Evolutionary conservation across 1,284 basidiomycete genomes (phyloP), one percentile per base, ranked within the genome.

Genomic region (Tylopilus sp.): DNA sequence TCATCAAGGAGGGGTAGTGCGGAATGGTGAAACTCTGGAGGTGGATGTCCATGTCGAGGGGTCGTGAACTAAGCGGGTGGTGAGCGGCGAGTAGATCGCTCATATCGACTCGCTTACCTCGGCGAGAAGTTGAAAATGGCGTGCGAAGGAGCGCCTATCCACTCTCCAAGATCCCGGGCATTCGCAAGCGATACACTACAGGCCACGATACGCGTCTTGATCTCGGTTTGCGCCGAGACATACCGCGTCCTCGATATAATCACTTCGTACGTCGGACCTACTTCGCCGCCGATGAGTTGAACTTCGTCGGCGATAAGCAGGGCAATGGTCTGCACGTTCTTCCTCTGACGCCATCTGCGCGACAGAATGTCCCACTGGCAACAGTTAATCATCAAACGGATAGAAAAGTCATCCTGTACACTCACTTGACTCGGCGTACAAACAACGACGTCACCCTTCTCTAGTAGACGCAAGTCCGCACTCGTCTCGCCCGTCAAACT

Each of bases 101-200:
- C 6, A 6, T 10, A 36, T 49, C 16, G 4, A 30, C 30, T 23
- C 37, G 55, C 75, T 50, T 62, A 88, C 80, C 87, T 89, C 0
- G 95, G 95, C 0, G 92, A 90, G 71, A 99, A 97, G 74, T 99
- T 98, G 84, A 99, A 98, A 55, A 97, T 91, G 8, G 89, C 89
- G 65, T 96, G 92, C 5, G 87, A 85, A 1, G 88, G 86, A 0
- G 88, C 94, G 28, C 95, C 96, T 69, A 99, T 92, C 97, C 97
- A 99, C 64, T 99, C 96, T 28, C 95, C 94, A 0, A 99, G 75
- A 67, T 99, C 97, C 23, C 89, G 80, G 1, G 94, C 95, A 62
- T 99, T 98, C n/a, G 94, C 92, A 12, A 99, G 77, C 2, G 95
- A 97, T 2, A 97, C 94, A 52, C 89, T 86, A 61, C 93, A 93